phyloP scores from a whole-genome alignment of 1,139 yeast genomes.

The Yamadazyma oceani region DNA sequence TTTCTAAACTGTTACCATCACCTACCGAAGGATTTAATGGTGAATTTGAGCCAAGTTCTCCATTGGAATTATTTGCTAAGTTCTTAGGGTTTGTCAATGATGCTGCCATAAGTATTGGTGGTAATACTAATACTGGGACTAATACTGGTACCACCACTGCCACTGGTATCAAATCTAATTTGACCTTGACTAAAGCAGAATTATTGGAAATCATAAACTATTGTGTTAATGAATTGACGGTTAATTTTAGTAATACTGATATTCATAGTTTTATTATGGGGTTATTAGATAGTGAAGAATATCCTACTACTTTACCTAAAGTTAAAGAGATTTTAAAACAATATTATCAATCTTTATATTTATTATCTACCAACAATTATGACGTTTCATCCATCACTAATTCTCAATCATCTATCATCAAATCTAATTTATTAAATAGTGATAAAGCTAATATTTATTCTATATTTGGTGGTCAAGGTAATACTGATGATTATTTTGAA shows the following conservation, averaged over 20 bases:
- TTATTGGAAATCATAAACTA: conserved; percentile 69
- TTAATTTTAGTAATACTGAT: conserved; percentile 62
- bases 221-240: conserved; percentile 79
- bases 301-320: conserved; percentile 69
- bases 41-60: conserved; percentile 86
- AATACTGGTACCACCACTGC: conserved; percentile 2
- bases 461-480: conserved; percentile 98
- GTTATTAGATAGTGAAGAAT: conserved; percentile 52
- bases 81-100: conserved; percentile 64
- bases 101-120: neutral
- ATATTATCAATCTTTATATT: conserved; percentile 45
- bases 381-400: neutral
- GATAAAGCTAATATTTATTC: conserved; percentile 66
- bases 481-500: conserved; percentile 95
- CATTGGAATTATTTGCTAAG: conserved; percentile 81
- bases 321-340: conserved; percentile 73
- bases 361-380: conserved; percentile 2
- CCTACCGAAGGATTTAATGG: conserved; percentile 83
- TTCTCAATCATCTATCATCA: conserved; percentile 25
- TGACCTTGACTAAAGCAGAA: conserved; percentile 52
- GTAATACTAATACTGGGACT: neutral
- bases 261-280: conserved; percentile 87
- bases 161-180: conserved; percentile 53
- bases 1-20: conserved; percentile 71
- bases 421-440: conserved; percentile 51